These are phyloP conservation scores for Onygena corvina DNA, from an alignment of 2,329 filamentous ascomycete species.

Conservation along the genomic window DNA sequence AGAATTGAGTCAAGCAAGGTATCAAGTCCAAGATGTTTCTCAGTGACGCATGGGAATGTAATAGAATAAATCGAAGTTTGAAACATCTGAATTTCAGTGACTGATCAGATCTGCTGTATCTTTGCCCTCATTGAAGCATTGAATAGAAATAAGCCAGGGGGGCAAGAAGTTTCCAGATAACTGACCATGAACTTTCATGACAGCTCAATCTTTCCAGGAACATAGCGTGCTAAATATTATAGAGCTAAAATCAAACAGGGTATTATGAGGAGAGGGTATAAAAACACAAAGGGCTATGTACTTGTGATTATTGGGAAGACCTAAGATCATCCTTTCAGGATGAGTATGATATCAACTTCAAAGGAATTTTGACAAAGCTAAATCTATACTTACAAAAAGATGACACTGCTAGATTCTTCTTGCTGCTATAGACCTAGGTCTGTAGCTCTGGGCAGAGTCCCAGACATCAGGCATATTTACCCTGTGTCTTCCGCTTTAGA, in stretches of 20 bases:
- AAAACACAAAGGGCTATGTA: constrained; percentile 5
- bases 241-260: neutral
- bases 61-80: too few species aligned
- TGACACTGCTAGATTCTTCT: constrained; percentile 1
- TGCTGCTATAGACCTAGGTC: neutral
- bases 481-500: neutral
- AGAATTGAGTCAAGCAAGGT: too few species aligned
- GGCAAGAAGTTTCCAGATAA: neutral
- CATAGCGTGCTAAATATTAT: neutral
- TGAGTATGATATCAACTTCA: neutral
- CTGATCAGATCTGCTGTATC: too few species aligned
- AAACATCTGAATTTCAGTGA: too few species aligned
- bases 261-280: neutral
- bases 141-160: neutral
- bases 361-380: constrained; percentile 2
- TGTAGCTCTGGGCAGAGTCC: neutral
- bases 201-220: neutral
- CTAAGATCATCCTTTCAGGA: neutral
- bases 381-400: neutral
- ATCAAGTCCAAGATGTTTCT: too few species aligned
- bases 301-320: neutral
- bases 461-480: constrained; percentile 4
- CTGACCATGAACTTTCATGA: neutral
- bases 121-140: too few species aligned
- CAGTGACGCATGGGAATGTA: too few species aligned